A percentile compares a stretch with the other conserved stretches of the same genome.
phyloP scores from a whole-genome alignment of 495 filamentous ascomycete species.

The Copromyces sp. region DNA sequence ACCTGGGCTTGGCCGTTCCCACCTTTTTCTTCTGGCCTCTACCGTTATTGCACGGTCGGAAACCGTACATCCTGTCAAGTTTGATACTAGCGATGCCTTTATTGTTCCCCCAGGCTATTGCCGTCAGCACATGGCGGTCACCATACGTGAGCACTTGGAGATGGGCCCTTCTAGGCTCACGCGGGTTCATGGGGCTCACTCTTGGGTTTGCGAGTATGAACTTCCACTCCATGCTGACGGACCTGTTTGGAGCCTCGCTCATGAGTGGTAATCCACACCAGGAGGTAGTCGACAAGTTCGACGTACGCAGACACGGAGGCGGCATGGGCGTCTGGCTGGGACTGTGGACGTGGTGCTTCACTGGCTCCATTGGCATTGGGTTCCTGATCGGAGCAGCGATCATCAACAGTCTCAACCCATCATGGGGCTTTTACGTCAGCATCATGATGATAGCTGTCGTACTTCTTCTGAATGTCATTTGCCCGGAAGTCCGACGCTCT shows the following conservation, averaged over 20 bases:
- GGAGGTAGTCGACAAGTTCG: constrained; percentile 50
- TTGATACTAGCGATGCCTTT: constrained; percentile 58
- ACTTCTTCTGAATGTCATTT: constrained; percentile 53
- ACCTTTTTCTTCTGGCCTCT: constrained; percentile 64
- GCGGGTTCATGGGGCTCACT: constrained; percentile 52
- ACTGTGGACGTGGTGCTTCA: constrained; percentile 64
- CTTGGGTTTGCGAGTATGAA: constrained; percentile 71
- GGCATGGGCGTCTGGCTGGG: constrained; percentile 71
- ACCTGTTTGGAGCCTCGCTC: constrained; percentile 63
- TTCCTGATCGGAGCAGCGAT: constrained; percentile 58
- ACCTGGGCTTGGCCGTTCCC: constrained; percentile 54
- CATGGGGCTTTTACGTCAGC: constrained; percentile 66
- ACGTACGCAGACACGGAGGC: constrained; percentile 59
- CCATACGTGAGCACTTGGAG: constrained; percentile 47
- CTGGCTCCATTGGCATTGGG: constrained; percentile 56
- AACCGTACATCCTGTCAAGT: constrained; percentile 58
- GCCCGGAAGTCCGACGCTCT: constrained; percentile 55
- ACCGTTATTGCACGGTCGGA: constrained; percentile 65
- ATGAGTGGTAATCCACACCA: constrained; percentile 63
- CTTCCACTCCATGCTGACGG: constrained; percentile 55
- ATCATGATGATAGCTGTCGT: constrained; percentile 51
- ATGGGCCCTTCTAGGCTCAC: constrained; percentile 49
- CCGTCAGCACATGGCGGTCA: constrained; percentile 42
- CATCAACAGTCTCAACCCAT: constrained; percentile 47
- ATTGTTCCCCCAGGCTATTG: constrained; percentile 62